Evolutionary conservation across 2,329 filamentous ascomycete species (phyloP).

Genomic region (Fusarium sp.): DNA sequence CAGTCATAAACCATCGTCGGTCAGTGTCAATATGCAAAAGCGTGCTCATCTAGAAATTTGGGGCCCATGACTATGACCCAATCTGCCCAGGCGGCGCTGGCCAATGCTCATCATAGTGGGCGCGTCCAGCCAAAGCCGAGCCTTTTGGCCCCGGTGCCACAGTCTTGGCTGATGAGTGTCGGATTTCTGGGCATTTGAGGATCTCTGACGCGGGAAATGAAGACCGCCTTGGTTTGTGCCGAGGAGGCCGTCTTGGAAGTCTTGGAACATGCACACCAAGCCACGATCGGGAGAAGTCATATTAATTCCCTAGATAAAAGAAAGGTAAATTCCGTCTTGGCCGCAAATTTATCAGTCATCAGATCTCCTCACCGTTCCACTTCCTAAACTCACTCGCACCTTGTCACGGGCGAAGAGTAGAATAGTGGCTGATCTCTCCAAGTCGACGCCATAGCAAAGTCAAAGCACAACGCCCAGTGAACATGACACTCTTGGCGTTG

Average conservation of each 20-base stretch:
- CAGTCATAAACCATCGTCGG: slow-evolving; percentile 23
- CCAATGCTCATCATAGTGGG: slow-evolving; percentile 37
- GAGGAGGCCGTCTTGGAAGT: slow-evolving; percentile 47
- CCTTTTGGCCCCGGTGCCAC: slow-evolving; percentile 42
- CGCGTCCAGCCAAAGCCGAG: slow-evolving; percentile 35
- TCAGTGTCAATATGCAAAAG: slow-evolving; percentile 4
- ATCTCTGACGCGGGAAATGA: slow-evolving; percentile 44
- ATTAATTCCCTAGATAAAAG: slow-evolving; percentile 21
- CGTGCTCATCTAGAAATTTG: slow-evolving; percentile 8
- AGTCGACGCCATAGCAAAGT: slow-evolving; percentile 9
- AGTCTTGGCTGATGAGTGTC: slow-evolving; percentile 46
- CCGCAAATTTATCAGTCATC: slow-evolving; percentile 19
- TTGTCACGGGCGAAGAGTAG: background rate
- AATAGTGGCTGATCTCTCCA: slow-evolving; percentile 3
- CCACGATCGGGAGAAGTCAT: slow-evolving; percentile 15
- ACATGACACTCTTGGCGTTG: slow-evolving; percentile 33
- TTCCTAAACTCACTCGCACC: slow-evolving; percentile 3
- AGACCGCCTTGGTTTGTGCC: slow-evolving; percentile 44
- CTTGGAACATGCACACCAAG: slow-evolving; percentile 38
- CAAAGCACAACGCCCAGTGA: slow-evolving; percentile 32
- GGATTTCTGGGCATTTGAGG: slow-evolving; percentile 38
- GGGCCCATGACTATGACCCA: slow-evolving; percentile 25
- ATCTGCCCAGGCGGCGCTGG: slow-evolving; percentile 31
- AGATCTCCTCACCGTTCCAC: slow-evolving; percentile 2
- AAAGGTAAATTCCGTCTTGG: slow-evolving; percentile 22